Conservation (phyloP, 805 yeast species). For the Lipomyces orientalis region DNA sequence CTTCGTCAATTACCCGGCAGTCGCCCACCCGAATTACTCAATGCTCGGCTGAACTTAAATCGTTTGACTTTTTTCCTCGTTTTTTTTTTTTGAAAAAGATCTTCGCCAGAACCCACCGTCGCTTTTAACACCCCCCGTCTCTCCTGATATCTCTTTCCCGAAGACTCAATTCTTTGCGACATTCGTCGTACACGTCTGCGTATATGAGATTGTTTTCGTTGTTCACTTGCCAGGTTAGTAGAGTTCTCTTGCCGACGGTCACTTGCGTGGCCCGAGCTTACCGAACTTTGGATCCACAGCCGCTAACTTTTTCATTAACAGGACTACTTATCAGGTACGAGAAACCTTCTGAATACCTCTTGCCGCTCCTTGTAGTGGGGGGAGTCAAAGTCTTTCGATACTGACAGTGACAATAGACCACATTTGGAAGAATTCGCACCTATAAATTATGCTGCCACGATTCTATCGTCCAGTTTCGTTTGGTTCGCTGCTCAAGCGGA, state of each 20-base stretch:
- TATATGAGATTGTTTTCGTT: slow-evolving; percentile 32
- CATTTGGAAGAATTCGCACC: slow-evolving; percentile 32
- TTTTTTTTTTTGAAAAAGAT: background rate
- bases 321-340: slow-evolving; percentile 37
- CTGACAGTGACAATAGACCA: slow-evolving; percentile 20
- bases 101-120: background rate
- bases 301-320: slow-evolving; percentile 18
- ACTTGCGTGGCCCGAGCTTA: background rate
- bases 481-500: slow-evolving; percentile 10
- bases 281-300: background rate
- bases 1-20: background rate
- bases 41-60: slow-evolving; percentile 6
- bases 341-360: background rate
- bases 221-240: slow-evolving; percentile 37
- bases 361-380: background rate
- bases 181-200: slow-evolving; percentile 14
- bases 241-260: background rate
- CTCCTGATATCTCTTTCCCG: background rate
- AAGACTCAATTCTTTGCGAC: background rate
- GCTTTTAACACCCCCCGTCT: slow-evolving; percentile 32
- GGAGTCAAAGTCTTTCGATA: background rate
- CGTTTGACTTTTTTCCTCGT: slow-evolving; percentile 8
- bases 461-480: slow-evolving; percentile 17
- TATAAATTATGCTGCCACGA: slow-evolving; percentile 23
- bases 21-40: background rate